Conservation (phyloP, 2,329 filamentous ascomycete species). For the Alternaria sp. region DNA sequence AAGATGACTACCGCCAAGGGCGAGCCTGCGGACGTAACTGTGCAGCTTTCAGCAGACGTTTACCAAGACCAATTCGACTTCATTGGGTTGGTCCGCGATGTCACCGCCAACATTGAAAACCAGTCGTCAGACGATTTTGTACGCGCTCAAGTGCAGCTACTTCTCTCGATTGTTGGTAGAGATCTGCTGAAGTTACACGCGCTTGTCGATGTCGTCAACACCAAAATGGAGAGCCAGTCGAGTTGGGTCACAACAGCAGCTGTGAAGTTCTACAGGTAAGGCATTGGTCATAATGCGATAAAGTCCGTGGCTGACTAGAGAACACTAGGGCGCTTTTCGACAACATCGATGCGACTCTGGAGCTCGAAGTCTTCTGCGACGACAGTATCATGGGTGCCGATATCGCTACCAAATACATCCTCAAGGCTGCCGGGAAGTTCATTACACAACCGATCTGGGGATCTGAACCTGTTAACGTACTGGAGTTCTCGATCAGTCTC, state of each 20-base stretch:
- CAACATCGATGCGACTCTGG: not conserved
- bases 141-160: not conserved
- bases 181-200: constrained; percentile 1
- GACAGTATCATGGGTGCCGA: not conserved
- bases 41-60: not conserved
- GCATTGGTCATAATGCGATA: accelerated
- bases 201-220: not conserved
- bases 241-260: not conserved
- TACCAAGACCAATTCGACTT: constrained; percentile 5
- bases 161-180: not conserved
- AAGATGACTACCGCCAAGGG: not conserved
- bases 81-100: not conserved
- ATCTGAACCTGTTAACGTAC: not conserved
- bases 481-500: not conserved
- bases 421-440: not conserved
- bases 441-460: not conserved
- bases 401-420: not conserved
- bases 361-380: not conserved
- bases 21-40: not conserved
- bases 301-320: not conserved
- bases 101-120: not conserved
- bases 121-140: not conserved
- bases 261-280: constrained; percentile 8
- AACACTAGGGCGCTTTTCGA: not conserved
- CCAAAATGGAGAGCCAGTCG: not conserved